phyloP scores from a whole-genome alignment of 352 stramenopile species.

The Phytophthora pistaciae region DNA sequence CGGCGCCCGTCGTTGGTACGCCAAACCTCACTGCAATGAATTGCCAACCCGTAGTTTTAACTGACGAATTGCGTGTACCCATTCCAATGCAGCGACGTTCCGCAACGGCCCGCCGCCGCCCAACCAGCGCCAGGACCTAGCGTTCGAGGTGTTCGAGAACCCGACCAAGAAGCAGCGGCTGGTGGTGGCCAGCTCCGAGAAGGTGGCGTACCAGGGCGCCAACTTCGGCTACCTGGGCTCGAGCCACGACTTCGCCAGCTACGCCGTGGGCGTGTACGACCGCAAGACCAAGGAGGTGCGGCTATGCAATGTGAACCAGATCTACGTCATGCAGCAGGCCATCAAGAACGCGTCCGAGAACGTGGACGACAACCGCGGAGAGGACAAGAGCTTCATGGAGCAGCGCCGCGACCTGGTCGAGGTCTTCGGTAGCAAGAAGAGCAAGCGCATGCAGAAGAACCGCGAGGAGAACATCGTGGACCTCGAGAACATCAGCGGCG shows the following conservation, averaged over 20 bases:
- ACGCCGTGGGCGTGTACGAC: conserved; percentile 82
- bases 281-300: conserved; percentile 78
- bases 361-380: conserved; percentile 68
- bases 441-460: conserved; percentile 85
- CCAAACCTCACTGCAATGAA: neutral
- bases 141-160: conserved; percentile 87
- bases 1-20: conserved; percentile 71
- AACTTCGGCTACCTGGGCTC: conserved; percentile 87
- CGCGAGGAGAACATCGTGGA: conserved; percentile 88
- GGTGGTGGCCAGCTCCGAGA: conserved; percentile 80
- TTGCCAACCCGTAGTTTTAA: neutral
- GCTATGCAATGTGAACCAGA: conserved; percentile 80
- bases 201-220: conserved; percentile 84
- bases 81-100: conserved; percentile 66
- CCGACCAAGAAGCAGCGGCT: conserved; percentile 82
- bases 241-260: conserved; percentile 75
- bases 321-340: conserved; percentile 90
- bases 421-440: conserved; percentile 86
- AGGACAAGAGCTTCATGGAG: conserved; percentile 73
- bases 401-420: conserved; percentile 80
- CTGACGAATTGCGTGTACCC: neutral
- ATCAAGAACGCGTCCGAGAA: conserved; percentile 79
- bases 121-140: conserved; percentile 63
- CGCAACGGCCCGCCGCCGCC: conserved; percentile 78
- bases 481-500: conserved; percentile 79